Evolutionary conservation across 495 filamentous ascomycete species (phyloP), one percentile per base, ranked within the genome.

Genomic region (Hypoxylon intermedium): DNA sequence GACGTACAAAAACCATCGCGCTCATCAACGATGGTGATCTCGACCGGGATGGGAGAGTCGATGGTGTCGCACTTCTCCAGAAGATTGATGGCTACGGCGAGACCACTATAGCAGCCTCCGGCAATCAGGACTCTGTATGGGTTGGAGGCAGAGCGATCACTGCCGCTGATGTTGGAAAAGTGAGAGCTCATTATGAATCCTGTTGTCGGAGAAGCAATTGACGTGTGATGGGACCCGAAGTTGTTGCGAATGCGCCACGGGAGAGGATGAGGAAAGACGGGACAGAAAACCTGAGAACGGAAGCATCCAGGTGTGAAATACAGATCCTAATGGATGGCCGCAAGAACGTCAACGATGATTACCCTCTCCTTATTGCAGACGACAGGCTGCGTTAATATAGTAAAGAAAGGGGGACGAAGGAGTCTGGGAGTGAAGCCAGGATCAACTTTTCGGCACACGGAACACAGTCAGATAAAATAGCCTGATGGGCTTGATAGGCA

Each of bases 1-100:
- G 21, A 61, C 73, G 72, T 64, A 89, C 86, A 89, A 69, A 81
- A 89, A 20, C 88, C 88, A 77, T 91, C 88, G 18, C 85, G 75
- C 54, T 89, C 84, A 62, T 91, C 87, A 4, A 89, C 81, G 6
- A 91, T 76, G 7, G 86, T 89, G 41, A 89, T 84, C 31, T 88
- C 75, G 15, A 89, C 61, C 0, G 80, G 75, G 28, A 85, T 76
- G 12, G 71, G 71, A 47, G 43, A 31, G 36, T 67, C 68, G 18
- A 65, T 69, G 26, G 57, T 72, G 65, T 75, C 70, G 55, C 80
- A 81, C 11, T 87, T 76, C 65, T 89, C 84, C 31, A 84, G 69
- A 2, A 90, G 74, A 53, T 85, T 85, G 47, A 89, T 62, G 5
- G 82, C 80, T 0, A 81, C 77, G 1, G 83, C 77, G 13, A 91